Evolutionary conservation across 1,284 basidiomycete species (phyloP).

Genomic region (Rhodofomes roseus): DNA sequence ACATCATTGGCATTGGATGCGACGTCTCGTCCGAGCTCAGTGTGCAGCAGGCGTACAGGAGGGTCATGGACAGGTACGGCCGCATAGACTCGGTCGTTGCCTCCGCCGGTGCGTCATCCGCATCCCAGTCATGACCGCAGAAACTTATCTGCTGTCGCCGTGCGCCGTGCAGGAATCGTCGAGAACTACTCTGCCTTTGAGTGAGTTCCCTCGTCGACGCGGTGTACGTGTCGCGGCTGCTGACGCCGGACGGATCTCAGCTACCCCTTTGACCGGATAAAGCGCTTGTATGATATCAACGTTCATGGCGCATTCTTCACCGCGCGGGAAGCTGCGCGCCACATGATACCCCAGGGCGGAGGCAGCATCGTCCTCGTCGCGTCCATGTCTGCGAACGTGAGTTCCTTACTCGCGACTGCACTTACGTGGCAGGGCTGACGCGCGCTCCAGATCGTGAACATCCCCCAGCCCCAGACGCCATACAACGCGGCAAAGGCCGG

Average conservation of each 20-base stretch:
- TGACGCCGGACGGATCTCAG: constrained; percentile 32
- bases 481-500: constrained; percentile 95
- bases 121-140: background rate
- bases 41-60: constrained; percentile 70
- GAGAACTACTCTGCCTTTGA: constrained; percentile 91
- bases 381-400: constrained; percentile 87
- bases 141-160: background rate
- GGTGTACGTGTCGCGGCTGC: constrained; percentile 5
- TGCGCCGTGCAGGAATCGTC: constrained; percentile 61
- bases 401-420: constrained; percentile 25
- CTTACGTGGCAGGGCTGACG: constrained; percentile 11
- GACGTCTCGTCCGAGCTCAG: constrained; percentile 84
- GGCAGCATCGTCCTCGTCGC: constrained; percentile 88
- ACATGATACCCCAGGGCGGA: constrained; percentile 72
- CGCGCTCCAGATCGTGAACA: constrained; percentile 70
- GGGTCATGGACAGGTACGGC: constrained; percentile 74
- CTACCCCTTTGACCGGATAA: constrained; percentile 82
- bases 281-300: constrained; percentile 87
- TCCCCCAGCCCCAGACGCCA: constrained; percentile 88
- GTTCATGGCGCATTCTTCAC: constrained; percentile 93
- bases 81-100: constrained; percentile 84
- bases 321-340: constrained; percentile 85
- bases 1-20: constrained; percentile 78
- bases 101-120: constrained; percentile 66
- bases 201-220: constrained; percentile 36